Percentiles rank a stretch among this genome's conserved stretches.
Conservation (phyloP, 345 rosid species). For the Limnanthes douglasii region DNA sequence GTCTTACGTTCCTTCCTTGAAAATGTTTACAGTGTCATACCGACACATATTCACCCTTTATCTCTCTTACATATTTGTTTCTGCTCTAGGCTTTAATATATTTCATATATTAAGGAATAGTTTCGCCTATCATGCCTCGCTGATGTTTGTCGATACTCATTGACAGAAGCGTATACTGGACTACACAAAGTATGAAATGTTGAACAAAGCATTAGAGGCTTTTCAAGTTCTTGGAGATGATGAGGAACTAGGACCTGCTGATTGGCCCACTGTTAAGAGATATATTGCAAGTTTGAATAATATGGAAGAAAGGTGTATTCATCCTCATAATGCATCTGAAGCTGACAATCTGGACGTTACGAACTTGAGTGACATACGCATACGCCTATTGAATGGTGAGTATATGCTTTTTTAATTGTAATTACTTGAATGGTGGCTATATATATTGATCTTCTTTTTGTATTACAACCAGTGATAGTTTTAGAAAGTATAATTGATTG, state of each 20-base stretch:
- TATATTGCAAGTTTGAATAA: conserved; percentile 50
- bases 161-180: conserved; percentile 72
- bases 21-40: no score
- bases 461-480: no score
- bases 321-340: conserved; percentile 42
- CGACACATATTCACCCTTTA: no score
- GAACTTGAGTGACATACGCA: conserved; percentile 63
- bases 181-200: conserved; percentile 76
- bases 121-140: no score
- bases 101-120: no score
- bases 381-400: conserved; percentile 86
- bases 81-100: no score
- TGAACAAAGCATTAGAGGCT: conserved; percentile 66
- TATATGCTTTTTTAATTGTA: neutral
- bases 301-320: conserved; percentile 39
- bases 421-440: neutral
- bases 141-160: conserved; percentile 4
- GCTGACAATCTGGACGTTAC: conserved; percentile 37
- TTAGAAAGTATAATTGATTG: no score
- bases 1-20: no score
- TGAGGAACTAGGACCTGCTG: conserved; percentile 95
- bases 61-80: no score
- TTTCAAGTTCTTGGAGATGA: conserved; percentile 90
- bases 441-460: no score
- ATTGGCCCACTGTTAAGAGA: conserved; percentile 77